Base-by-base conservation (phyloP, 2,329 filamentous ascomycete species). In the Blumeria graminis region DNA sequence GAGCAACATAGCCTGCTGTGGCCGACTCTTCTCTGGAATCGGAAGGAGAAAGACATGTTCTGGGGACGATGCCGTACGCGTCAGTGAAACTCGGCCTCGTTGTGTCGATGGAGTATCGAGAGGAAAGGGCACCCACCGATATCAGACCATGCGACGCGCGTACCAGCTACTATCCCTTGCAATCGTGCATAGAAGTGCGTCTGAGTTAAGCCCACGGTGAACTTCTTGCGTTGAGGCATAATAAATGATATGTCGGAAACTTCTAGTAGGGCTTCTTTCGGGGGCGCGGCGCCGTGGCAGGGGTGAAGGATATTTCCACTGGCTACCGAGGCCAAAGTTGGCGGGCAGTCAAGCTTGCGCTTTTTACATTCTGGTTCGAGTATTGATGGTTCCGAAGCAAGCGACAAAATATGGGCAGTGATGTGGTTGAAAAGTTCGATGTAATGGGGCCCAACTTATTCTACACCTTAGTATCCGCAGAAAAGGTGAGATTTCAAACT, bases 161-260 rank as follows among this genome's bases (percentile, higher is more conserved):
- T 75, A 50, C 73, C 74, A 16, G 72, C 68, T 14, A 76, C 70
- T 0, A 77, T 76, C 28, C 70, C 69, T 0, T 76, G 69, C 0
- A 70, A 69, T 38, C 75, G 71, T 13, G 77, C 78, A 60, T 81
- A 82, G 36, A 82, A 63, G 60, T 77, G 76, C 58, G 72, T 71
- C 6, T 72, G 68, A 1, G 79, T 83, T 59, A 83, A 76, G 66
- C 76, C 80, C 8, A 84, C 66, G 60, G 79, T 77, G 61, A 78
- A 78, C 67, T 83, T 84, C 68, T 84, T 84, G 60, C 81, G 72
- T 68, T 80, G 77, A 0, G 81, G 81, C 3, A 82, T 72, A 0
- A 78, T 76, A n/a, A 83, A 71, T 0, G 79, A 83, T 18, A 84
- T 78, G 48, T 82, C 80, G 65, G 79, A 80, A 58, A 83, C 71